Evolutionary conservation across 306 rosid genomes (phyloP).

Genomic region (Prunus davidiana): DNA sequence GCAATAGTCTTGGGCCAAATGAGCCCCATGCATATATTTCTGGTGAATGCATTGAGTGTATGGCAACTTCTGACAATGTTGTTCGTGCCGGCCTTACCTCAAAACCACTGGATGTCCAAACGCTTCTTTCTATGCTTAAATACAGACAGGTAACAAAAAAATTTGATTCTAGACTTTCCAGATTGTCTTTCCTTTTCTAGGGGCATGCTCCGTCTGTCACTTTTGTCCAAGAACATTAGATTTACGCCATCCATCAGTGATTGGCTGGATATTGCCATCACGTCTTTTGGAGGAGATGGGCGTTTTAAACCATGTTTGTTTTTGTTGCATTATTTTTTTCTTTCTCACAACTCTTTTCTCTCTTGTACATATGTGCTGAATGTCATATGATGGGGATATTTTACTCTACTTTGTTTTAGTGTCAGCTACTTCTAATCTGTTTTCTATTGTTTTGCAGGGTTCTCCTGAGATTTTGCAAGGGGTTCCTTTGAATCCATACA

Average conservation of each 20-base stretch:
- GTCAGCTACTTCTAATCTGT: not conserved
- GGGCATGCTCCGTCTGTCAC: not conserved
- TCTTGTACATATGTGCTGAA: not conserved
- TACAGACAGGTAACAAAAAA: slow-evolving; percentile 32
- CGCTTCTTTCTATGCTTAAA: slow-evolving; percentile 42
- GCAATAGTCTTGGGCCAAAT: slow-evolving; percentile 39
- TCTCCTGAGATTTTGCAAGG: slow-evolving; percentile 41
- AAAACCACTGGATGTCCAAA: slow-evolving; percentile 31
- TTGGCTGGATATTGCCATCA: not conserved
- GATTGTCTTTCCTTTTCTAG: not conserved
- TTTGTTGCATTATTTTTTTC: not conserved
- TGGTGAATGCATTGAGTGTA: slow-evolving; percentile 45
- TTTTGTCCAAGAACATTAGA: not conserved
- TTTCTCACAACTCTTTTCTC: no score
- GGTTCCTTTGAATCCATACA: slow-evolving; percentile 30
- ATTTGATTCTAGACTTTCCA: not conserved
- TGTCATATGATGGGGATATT: not conserved
- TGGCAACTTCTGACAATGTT: slow-evolving; percentile 50
- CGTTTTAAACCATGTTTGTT: not conserved
- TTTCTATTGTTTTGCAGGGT: slow-evolving; percentile 25
- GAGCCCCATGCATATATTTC: slow-evolving; percentile 44
- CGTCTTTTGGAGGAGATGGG: no score
- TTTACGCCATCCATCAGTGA: not conserved
- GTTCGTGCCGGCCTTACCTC: slow-evolving; percentile 47
- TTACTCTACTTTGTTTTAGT: not conserved